Evolutionary conservation across 1,139 yeast genomes (phyloP).

Genomic region (Suhomyces kunorum): DNA sequence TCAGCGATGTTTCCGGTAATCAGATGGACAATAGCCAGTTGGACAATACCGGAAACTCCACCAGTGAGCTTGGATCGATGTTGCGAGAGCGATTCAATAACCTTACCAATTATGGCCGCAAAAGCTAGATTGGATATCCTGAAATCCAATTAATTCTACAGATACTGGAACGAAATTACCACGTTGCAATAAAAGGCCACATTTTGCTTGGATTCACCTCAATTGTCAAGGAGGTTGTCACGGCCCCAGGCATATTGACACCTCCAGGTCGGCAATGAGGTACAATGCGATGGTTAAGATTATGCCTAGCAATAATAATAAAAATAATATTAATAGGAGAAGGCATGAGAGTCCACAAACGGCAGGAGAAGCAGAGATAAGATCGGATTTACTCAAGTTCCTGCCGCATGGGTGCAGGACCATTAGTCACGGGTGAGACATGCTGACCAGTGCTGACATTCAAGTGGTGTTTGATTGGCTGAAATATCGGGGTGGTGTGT

Average conservation of each 20-base stretch:
- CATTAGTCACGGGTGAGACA: constrained; percentile 1
- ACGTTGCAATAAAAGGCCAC: no score
- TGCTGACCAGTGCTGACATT: constrained; percentile 11
- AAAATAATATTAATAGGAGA: no score
- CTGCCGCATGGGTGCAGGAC: not conserved
- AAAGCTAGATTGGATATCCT: not conserved
- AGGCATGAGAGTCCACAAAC: not conserved
- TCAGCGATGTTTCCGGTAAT: constrained; percentile 17
- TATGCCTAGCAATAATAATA: no score
- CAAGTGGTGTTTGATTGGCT: constrained; percentile 12
- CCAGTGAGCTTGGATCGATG: constrained; percentile 35
- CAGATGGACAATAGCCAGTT: constrained; percentile 17
- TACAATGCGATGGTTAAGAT: no score
- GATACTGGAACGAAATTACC: no score
- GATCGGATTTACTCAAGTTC: not conserved
- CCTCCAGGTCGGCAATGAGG: no score
- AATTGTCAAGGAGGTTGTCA: no score
- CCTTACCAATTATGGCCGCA: constrained; percentile 19
- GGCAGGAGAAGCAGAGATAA: not conserved
- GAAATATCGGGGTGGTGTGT: not conserved
- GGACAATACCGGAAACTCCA: constrained; percentile 28
- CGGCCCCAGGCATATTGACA: no score
- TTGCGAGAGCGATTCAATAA: constrained; percentile 32
- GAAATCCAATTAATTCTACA: no score
- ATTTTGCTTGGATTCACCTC: no score